Conservation (phyloP, 2,329 filamentous ascomycete genomes). For the Cladosporium sp. region DNA sequence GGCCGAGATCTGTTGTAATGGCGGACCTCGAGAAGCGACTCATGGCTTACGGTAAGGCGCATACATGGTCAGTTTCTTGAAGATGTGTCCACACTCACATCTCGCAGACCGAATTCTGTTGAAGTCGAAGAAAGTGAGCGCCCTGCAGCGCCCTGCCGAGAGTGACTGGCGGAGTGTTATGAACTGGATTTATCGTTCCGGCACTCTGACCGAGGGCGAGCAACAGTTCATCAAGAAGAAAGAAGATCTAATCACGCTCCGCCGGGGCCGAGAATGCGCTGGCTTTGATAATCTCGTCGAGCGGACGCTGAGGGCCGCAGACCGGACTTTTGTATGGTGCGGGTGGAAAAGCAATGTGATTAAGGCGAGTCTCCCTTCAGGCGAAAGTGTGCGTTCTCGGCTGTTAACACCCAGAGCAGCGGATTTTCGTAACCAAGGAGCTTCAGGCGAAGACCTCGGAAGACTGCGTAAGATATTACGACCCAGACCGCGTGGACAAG, state of each 20-base stretch:
- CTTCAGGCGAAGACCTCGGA: slow-evolving; percentile 35
- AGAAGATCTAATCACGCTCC: slow-evolving; percentile 39
- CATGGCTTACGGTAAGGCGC: slow-evolving; percentile 21
- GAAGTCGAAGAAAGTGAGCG: slow-evolving; percentile 34
- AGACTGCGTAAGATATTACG: slow-evolving; percentile 34
- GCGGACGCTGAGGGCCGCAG: not conserved
- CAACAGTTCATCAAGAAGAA: slow-evolving; percentile 36
- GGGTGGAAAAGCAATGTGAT: slow-evolving; percentile 24
- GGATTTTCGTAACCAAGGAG: slow-evolving; percentile 37
- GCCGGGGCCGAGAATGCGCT: slow-evolving; percentile 38
- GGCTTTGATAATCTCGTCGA: slow-evolving; percentile 39
- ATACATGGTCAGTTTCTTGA: not conserved
- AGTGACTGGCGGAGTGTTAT: slow-evolving; percentile 38
- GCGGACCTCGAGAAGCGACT: slow-evolving; percentile 21
- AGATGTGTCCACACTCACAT: not conserved
- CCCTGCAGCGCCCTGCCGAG: slow-evolving; percentile 36
- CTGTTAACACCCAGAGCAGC: slow-evolving; percentile 19
- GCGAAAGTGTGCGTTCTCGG: no score
- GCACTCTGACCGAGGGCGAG: slow-evolving; percentile 33
- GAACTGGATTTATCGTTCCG: slow-evolving; percentile 33
- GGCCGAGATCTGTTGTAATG: slow-evolving; percentile 20
- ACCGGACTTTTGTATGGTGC: slow-evolving; percentile 23
- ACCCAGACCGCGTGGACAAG: slow-evolving; percentile 34
- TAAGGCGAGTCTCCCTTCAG: slow-evolving; percentile 22
- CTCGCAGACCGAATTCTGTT: slow-evolving; percentile 35